These are phyloP conservation scores for Xerocomellus chrysenteron DNA, from an alignment of 768 basidiomycete genomes.

Conservation along the genomic window DNA sequence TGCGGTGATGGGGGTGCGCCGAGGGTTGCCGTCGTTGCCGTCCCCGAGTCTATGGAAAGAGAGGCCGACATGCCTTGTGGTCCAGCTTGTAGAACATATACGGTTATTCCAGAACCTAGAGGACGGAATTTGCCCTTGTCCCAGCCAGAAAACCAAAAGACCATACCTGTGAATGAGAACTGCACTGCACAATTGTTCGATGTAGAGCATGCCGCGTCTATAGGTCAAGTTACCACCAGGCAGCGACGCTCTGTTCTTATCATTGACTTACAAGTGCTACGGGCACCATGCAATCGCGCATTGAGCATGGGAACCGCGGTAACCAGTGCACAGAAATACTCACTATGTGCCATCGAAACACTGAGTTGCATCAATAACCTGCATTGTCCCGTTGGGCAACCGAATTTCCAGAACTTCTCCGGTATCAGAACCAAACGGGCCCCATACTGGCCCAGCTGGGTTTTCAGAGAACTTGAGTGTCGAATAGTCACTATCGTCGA, in stretches of 20 bases:
- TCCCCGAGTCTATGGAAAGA: constrained; percentile 24
- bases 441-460: constrained; percentile 29
- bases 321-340: constrained; percentile 2
- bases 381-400: constrained; percentile 29
- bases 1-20: constrained; percentile 22
- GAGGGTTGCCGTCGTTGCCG: constrained; percentile 23
- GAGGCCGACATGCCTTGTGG: constrained; percentile 28
- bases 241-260: background rate
- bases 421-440: constrained; percentile 22
- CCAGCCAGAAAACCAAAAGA: background rate
- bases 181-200: constrained; percentile 25
- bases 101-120: constrained; percentile 28
- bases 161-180: constrained; percentile 27
- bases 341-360: constrained; percentile 29
- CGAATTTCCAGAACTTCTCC: constrained; percentile 19
- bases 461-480: constrained; percentile 26
- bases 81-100: constrained; percentile 31
- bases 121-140: background rate
- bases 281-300: background rate
- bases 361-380: constrained; percentile 19
- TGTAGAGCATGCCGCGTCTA: constrained; percentile 25
- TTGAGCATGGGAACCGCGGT: constrained; percentile 4
- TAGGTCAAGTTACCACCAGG: background rate
- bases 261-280: constrained; percentile 25
- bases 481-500: constrained; percentile 29